Conservation (phyloP, 2,329 filamentous ascomycete genomes). For the Catunica adiposa region DNA sequence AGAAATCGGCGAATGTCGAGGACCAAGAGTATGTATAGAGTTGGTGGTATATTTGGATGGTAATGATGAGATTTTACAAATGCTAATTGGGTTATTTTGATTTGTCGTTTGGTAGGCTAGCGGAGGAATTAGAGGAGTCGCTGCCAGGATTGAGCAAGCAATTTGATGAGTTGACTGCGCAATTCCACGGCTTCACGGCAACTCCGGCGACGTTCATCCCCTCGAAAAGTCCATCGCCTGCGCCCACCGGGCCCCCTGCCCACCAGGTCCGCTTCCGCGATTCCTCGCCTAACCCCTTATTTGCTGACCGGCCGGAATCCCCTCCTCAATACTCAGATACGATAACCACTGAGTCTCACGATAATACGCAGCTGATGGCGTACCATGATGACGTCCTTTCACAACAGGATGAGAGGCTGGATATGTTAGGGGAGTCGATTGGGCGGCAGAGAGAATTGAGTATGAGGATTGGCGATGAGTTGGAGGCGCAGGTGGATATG, state of each 20-base stretch:
- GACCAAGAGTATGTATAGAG: constrained; percentile 28
- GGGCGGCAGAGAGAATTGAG: constrained; percentile 78
- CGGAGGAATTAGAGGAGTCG: constrained; percentile 41
- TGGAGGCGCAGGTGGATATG: constrained; percentile 77
- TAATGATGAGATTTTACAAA: neutral
- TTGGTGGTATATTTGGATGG: neutral
- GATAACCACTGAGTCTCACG: constrained; percentile 38
- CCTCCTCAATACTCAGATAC: constrained; percentile 28
- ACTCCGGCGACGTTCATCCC: constrained; percentile 31
- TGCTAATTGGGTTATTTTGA: neutral
- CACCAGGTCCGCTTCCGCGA: constrained; percentile 70
- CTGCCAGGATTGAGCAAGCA: constrained; percentile 55
- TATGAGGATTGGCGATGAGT: constrained; percentile 90
- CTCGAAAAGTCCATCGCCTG: constrained; percentile 34
- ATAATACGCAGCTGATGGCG: constrained; percentile 76
- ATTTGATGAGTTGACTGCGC: constrained; percentile 56
- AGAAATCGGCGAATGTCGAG: constrained; percentile 43
- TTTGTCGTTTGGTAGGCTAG: constrained; percentile 23
- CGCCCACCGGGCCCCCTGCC: constrained; percentile 27
- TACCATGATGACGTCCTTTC: constrained; percentile 67
- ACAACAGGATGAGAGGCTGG: constrained; percentile 91
- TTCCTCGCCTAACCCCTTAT: constrained; percentile 18
- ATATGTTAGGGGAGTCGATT: constrained; percentile 71
- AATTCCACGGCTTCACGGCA: constrained; percentile 56
- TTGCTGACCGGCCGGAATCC: neutral